Evolutionary conservation across 176 grass and related monocot species (phyloP).

Genomic region (Alopecurus myosuroides): DNA sequence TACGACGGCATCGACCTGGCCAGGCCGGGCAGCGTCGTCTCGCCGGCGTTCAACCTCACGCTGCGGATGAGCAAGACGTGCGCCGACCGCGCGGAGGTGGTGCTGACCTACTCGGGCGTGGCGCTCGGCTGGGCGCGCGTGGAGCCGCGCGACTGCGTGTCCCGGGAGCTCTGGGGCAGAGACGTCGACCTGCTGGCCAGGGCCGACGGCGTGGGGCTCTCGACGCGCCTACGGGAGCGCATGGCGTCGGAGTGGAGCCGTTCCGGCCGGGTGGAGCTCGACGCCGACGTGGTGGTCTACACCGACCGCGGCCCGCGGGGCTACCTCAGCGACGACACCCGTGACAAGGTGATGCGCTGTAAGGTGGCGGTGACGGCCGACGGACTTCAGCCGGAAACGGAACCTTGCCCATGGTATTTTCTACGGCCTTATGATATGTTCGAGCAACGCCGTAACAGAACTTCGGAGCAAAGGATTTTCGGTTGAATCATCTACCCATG

Average conservation of each 20-base stretch:
- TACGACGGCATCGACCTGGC: too few relatives aligned
- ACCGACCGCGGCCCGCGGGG: too few relatives aligned
- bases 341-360: background rate
- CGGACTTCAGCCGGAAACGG: background rate
- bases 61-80: background rate
- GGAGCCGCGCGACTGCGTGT: background rate
- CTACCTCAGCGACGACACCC: too few relatives aligned
- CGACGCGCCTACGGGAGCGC: background rate
- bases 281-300: too few relatives aligned
- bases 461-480: background rate
- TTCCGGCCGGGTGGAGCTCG: background rate
- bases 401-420: background rate
- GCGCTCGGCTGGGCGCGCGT: constrained; percentile 6
- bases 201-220: background rate
- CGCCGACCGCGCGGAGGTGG: background rate
- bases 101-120: background rate
- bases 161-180: background rate
- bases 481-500: too few relatives aligned
- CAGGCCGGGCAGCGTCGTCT: background rate
- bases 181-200: background rate
- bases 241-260: constrained; percentile 2
- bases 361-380: background rate
- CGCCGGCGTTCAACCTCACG: constrained; percentile 18
- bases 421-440: too few relatives aligned
- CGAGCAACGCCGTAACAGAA: background rate